Base-by-base conservation (phyloP, 129 eudicot species). In the Helianthus annuus region DNA sequence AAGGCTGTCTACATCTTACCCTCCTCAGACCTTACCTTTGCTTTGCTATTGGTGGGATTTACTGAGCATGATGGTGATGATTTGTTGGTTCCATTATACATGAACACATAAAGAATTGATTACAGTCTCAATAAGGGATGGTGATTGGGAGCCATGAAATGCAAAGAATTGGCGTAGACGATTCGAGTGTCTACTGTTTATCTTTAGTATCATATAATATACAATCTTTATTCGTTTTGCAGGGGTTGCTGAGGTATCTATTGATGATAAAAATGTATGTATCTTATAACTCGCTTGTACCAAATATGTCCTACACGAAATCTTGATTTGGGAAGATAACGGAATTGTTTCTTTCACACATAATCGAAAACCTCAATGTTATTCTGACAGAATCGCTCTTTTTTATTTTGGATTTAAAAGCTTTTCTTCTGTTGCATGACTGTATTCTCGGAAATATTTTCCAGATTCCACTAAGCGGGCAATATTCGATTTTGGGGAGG, bases 211-310 rank as follows among this genome's bases (percentile, higher is more conserved):
- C 34, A 32, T 24, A 4, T 38, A 32, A 29, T 27, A 38, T 2
- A 36, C 27, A 10, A 40, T 44, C 22, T 56, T 29, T 44, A 4
- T 70, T 24, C 10, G 2, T 42, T 46, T 70, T 74, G 66, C 87
- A 94, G 99, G 97, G 36, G 83, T 90, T 80, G 97, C 99, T 81
- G 96, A 94, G 70, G 69, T 94, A 19, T 86, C 96, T 45, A 84
- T 94, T 44, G 74, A 67, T 32, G 99, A 94, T 72, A 56, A 34
- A 6, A 82, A 84, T 96, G 98, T 93, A 82, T 80, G 52, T 9
- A 17, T 66, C 48, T 57, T 67, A 27, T 53, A 8, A 44, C 68
- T 15, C 22, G 10, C 19, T 42, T 48, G 4, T 63, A 61, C 27
- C 27, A 1, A 16, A 11, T 61, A 19, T 19, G 22, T 19, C 22